Evolutionary conservation across 306 rosid genomes (phyloP), one percentile per base, ranked within the genome.

Genomic region (Adenanthera pavonina): DNA sequence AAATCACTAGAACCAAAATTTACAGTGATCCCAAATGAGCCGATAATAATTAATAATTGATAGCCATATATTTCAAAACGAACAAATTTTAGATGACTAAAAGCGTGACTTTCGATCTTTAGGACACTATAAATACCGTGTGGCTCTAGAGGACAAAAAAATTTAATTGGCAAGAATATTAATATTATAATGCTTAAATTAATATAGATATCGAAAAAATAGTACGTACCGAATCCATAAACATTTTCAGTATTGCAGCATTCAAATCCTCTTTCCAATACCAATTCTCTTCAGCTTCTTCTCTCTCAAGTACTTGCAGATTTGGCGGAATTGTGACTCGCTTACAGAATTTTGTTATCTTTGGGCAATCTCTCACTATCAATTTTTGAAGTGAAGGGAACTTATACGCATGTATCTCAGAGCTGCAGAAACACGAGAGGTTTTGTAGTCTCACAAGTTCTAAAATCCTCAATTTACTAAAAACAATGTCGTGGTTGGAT

Each of bases 341-440:
- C 60, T 54, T 30, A 6, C 35, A n/a, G 36, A 57, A 57, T 25
- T 19, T 57, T 17, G 60, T 3, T 78, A 81, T 52, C 48, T 3
- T 35, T 0, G 44, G 76, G 33, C 84, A 78, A 0, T 52, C 34
- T 3, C 3, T 62, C 46, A 79, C 75, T 5, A 19, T 8, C 33
- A 81, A 33, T 30, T 19, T 48, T 66, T 61, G 60, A 66, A 85
- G 3, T 7, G 43, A 40, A 2, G 88, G 80, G 35, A 84, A 79
- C 2, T 48, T 3, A 20, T 79, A 67, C 4, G 49, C 2, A 57
- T 17, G 35, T 2, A 83, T 47, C 30, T 25, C 30, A 25, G 30
- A 25, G 30, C 30, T 25, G 30, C 30, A 25, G 30, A 25, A 25
- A 25, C 66, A 19, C 47, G 20, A 25, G 6, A 83, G 76, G 0